These are phyloP conservation scores for Podila epicladia DNA, from an alignment of 192 early-diverging fungal species.

Conservation along the genomic window DNA sequence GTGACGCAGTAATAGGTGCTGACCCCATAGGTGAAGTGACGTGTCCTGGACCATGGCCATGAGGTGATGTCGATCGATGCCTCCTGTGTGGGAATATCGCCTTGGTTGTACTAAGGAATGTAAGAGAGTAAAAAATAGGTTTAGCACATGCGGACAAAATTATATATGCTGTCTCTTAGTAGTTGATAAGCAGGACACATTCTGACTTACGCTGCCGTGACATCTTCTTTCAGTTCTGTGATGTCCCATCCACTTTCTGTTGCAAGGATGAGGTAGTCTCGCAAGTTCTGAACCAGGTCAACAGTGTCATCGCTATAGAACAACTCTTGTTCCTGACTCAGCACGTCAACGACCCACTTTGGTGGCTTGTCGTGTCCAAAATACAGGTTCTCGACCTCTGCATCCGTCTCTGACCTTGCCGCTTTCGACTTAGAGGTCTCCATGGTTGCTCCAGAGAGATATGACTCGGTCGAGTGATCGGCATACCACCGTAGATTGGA, in stretches of 20 bases:
- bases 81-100: constrained; percentile 8
- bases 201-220: constrained; percentile 25
- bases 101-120: not conserved
- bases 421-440: constrained; percentile 7
- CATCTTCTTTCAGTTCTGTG: constrained; percentile 37
- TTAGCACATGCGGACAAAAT: not conserved
- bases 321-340: constrained; percentile 4
- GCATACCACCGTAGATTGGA: constrained; percentile 45
- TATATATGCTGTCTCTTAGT: too few species aligned
- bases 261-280: constrained; percentile 30
- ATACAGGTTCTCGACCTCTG: constrained; percentile 16
- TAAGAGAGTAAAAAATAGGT: not conserved
- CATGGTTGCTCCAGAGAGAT: constrained; percentile 17
- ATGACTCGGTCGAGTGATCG: constrained; percentile 25
- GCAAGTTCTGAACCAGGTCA: constrained; percentile 18
- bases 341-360: constrained; percentile 24
- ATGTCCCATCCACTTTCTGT: constrained; percentile 37
- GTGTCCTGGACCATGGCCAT: constrained; percentile 12
- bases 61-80: constrained; percentile 29
- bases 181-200: not conserved
- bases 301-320: constrained; percentile 49
- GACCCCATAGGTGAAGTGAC: constrained; percentile 3
- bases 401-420: constrained; percentile 2
- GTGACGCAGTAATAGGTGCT: constrained; percentile 5
- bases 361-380: constrained; percentile 30